Evolutionary conservation across 176 grass and related monocot species (phyloP), one percentile per base, ranked within the genome.

Genomic region (Eleusine indica): DNA sequence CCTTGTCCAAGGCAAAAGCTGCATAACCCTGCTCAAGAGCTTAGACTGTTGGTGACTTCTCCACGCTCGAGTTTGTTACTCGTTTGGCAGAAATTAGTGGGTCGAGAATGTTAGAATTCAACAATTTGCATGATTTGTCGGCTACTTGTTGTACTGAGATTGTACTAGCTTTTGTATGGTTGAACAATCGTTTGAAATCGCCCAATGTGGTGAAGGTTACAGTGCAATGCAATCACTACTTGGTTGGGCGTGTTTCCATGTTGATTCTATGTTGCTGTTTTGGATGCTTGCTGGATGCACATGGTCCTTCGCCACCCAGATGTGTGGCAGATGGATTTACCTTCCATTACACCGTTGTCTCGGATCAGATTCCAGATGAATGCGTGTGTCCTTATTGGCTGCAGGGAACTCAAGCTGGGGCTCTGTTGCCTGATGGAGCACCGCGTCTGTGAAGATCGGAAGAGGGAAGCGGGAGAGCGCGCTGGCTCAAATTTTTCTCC

Each of bases 1-100:
- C 19, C 11, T 43, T 88, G 64, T 64, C 66, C 18, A 76, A 51
- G 43, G 17, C 2, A 18, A 83, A 83, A 83, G 18, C 12, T 0
- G 58, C 57, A 14, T 88, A n/a, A 87, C 3, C 0, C 15, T 30
- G 15, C 35, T 13, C 44, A 80, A 13, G 22, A 68, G 64, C 10
- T 39, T n/a, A 8, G 37, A 10, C n/a, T 52, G 14, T 21, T 0
- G 56, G 29, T 39, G 16, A 56, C 18, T 75, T 19, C 47, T 37
- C 2, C 17, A 38, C 3, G 3, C 16, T 10, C 15, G 57, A 10
- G 19, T 3, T 44, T 54, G 14, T 72, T 68, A 67, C 8, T 38
- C 21, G 9, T 39, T 52, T 58, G 51, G 1, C 61, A 64, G 3
- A 64, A 29, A 11, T 64, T 30, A 30, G 61, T 64, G 61, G 11